Conservation (phyloP, 2,329 filamentous ascomycete genomes). For the Keithomyces neogunnii region DNA sequence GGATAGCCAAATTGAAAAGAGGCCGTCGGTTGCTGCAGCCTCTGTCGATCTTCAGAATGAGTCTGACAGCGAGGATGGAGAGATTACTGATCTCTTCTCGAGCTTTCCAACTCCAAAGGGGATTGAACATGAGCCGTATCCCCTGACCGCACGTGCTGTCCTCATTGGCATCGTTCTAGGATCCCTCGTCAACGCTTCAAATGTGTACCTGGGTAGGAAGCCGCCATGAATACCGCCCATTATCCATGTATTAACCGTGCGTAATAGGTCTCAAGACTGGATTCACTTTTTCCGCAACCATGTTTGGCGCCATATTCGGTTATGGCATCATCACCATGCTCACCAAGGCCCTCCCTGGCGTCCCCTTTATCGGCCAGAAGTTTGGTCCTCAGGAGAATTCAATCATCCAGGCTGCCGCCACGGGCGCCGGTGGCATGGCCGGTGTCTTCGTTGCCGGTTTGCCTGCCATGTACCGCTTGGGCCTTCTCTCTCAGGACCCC, state of each 20-base stretch:
- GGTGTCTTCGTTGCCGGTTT: constrained; percentile 51
- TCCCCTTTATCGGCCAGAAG: constrained; percentile 42
- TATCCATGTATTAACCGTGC: not conserved
- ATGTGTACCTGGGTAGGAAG: constrained; percentile 47
- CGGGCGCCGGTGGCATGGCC: constrained; percentile 48
- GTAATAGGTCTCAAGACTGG: constrained; percentile 39
- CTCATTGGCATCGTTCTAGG: constrained; percentile 47
- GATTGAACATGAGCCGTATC: constrained; percentile 34
- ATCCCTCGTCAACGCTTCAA: constrained; percentile 52
- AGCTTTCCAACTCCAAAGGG: constrained; percentile 33
- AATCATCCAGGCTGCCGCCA: constrained; percentile 52
- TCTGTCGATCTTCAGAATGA: constrained; percentile 18
- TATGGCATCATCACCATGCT: constrained; percentile 48
- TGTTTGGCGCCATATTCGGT: constrained; percentile 49
- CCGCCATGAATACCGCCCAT: not conserved
- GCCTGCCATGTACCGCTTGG: constrained; percentile 51
- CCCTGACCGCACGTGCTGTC: constrained; percentile 47
- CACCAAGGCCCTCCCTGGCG: constrained; percentile 36
- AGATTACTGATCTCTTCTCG: constrained; percentile 27
- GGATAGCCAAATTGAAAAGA: constrained; percentile 13
- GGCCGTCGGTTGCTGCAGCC: constrained; percentile 14
- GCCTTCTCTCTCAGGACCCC: constrained; percentile 39
- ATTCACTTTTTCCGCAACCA: constrained; percentile 38
- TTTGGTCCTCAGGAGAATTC: constrained; percentile 57
- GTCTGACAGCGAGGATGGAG: constrained; percentile 16